Percentiles rank a stretch among this genome's conserved stretches.
phyloP scores from a whole-genome alignment of 176 grass and related monocot genomes.

The Cenchrus fungigraminus region DNA sequence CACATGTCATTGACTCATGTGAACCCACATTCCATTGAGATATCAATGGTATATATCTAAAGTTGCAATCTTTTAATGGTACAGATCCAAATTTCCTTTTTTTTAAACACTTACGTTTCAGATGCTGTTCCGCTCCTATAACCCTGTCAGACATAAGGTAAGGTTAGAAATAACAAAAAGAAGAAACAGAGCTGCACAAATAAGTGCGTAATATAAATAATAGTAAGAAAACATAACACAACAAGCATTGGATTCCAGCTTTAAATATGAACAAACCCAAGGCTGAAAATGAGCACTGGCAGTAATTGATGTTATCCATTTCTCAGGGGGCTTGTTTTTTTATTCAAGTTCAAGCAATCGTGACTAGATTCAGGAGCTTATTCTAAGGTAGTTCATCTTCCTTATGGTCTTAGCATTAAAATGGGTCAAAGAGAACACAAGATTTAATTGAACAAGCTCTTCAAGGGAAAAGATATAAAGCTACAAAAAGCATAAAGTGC shows the following conservation, averaged over 20 bases:
- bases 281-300: slow-evolving; percentile 5
- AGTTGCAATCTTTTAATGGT: too few relatives aligned
- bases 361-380: slow-evolving; percentile 12
- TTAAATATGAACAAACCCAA: background rate
- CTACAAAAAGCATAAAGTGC: background rate
- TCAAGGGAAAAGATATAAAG: background rate
- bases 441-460: background rate
- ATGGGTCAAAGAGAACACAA: background rate
- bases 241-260: slow-evolving; percentile 11
- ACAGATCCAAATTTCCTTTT: too few relatives aligned
- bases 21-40: too few relatives aligned
- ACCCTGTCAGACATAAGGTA: slow-evolving; percentile 64
- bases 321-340: background rate
- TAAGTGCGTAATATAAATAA: slow-evolving; percentile 17
- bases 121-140: slow-evolving; percentile 90
- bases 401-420: slow-evolving; percentile 9
- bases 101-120: slow-evolving; percentile 74
- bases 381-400: background rate
- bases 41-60: too few relatives aligned
- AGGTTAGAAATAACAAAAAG: slow-evolving; percentile 40
- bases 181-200: background rate
- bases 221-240: background rate
- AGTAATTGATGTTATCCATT: background rate
- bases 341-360: background rate
- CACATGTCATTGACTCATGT: too few relatives aligned